These are phyloP conservation scores for Calonectria honghensis DNA, from an alignment of 2,329 filamentous ascomycete genomes.

Conservation along the genomic window DNA sequence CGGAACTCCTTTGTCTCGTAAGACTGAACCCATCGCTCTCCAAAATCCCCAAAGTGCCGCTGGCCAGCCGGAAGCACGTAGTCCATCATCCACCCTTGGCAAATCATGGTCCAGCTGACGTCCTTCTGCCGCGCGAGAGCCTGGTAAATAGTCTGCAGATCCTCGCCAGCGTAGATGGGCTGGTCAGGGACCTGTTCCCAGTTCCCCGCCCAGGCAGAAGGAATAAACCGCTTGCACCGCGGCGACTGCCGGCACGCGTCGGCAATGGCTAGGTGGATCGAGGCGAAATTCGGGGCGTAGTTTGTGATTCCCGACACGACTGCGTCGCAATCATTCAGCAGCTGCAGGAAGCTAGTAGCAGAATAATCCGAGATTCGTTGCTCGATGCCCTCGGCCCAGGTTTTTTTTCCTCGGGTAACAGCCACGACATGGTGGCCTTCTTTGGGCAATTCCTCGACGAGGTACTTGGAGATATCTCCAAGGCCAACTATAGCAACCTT, in stretches of 20 bases:
- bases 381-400: background rate
- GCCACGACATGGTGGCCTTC: conserved; percentile 1
- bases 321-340: background rate
- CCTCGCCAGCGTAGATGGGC: background rate
- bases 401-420: background rate
- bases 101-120: background rate
- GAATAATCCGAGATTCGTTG: conserved; percentile 2
- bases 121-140: background rate
- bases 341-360: background rate
- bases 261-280: background rate
- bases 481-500: background rate
- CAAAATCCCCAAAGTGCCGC: background rate
- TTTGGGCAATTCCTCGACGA: background rate
- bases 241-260: background rate
- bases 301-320: background rate
- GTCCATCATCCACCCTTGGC: background rate
- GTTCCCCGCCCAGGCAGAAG: conserved; percentile 1
- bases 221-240: background rate
- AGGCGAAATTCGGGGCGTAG: background rate
- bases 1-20: background rate
- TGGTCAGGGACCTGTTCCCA: background rate
- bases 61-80: background rate
- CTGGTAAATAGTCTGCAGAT: background rate
- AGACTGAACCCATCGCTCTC: background rate
- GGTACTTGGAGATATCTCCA: conserved; percentile 9